These are phyloP conservation scores for Ophiocordyceps camponoti-floridani DNA, from an alignment of 2,329 filamentous ascomycete species.

Conservation along the genomic window DNA sequence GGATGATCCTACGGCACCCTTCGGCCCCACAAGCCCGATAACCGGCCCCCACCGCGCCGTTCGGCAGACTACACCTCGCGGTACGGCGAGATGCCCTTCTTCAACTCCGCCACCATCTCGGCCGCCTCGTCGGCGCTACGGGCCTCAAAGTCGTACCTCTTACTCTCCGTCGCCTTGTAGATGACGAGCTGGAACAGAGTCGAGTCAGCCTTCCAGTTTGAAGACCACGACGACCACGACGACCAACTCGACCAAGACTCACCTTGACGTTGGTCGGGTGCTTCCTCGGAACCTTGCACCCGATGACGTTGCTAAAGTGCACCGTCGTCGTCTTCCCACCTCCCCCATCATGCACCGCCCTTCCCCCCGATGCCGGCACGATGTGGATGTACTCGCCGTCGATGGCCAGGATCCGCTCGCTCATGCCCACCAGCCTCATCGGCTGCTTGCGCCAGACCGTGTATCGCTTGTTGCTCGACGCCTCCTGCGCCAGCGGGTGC, in stretches of 20 bases:
- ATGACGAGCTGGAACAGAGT: conserved; percentile 37
- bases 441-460: conserved; percentile 68
- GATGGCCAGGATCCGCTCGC: conserved; percentile 60
- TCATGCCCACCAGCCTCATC: conserved; percentile 61
- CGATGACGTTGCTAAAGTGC: conserved; percentile 66
- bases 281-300: conserved; percentile 63
- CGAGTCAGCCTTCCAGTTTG: neutral
- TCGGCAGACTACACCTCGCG: conserved; percentile 22
- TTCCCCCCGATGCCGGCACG: conserved; percentile 51
- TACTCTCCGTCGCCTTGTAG: conserved; percentile 58
- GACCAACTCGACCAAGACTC: neutral
- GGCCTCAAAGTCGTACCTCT: conserved; percentile 76
- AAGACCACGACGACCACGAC: neutral
- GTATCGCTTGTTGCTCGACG: conserved; percentile 54
- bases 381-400: conserved; percentile 81
- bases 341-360: conserved; percentile 42
- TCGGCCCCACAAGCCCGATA: neutral
- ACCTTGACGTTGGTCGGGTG: conserved; percentile 71
- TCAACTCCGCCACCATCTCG: conserved; percentile 66
- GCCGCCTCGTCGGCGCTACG: conserved; percentile 50
- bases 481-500: conserved; percentile 50
- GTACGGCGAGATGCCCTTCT: conserved; percentile 56
- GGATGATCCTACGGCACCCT: neutral
- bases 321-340: conserved; percentile 58
- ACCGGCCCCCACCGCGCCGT: no score